Base-by-base conservation (phyloP, 2,329 filamentous ascomycete species). In the Aurifilum marmelostoma region DNA sequence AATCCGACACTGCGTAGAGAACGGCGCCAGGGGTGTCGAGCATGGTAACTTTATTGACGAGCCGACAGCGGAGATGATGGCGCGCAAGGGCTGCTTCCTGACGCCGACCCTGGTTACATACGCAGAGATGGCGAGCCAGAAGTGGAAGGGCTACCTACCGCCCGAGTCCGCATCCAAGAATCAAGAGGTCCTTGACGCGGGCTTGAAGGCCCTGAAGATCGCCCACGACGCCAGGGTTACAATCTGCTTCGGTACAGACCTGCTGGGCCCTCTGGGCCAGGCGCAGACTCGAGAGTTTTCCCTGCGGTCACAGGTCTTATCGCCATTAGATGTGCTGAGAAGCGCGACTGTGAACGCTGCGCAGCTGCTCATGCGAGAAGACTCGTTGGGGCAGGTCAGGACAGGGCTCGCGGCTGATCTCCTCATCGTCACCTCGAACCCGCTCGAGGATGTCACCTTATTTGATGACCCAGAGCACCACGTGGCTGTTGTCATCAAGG, bases 241-340 rank as follows among this genome's bases (percentile, higher is more conserved):
- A 0, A 82, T 88, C 63, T 87, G 84, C 75, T 87, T 81, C 71
- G 85, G 85, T 0, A 83, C 83, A 0, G 85, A 88, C 75, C 78
- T 88, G 9, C 79, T 88, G 0, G 85, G 84, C 0, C 83, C 83
- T 0, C 73, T 87, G 70, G 79, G 80, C 9, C 73, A 79, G 18
- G 80, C 80, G n/a, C 85, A 88, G 75, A 82, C 79, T 0, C 78
- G 79, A 43, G 84, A 87, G 71, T 87, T 87, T 70, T 73, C 75
- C 0, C 69, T 87, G 18, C 78, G 85, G 12, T 77, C 79, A 3
- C 73, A 80, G 68, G 82, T 83, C 3, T 75, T 85, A 52, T 76
- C 76, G 6, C 70, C 80, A 2, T 60, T 81, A 32, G 80, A 82
- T 47, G 78, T 87, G n/a, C 73, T 88, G 67, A 80, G 82, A 66